Base-by-base conservation (phyloP, 139 green algal genomes). In the Pedinophyceae sp. region DNA sequence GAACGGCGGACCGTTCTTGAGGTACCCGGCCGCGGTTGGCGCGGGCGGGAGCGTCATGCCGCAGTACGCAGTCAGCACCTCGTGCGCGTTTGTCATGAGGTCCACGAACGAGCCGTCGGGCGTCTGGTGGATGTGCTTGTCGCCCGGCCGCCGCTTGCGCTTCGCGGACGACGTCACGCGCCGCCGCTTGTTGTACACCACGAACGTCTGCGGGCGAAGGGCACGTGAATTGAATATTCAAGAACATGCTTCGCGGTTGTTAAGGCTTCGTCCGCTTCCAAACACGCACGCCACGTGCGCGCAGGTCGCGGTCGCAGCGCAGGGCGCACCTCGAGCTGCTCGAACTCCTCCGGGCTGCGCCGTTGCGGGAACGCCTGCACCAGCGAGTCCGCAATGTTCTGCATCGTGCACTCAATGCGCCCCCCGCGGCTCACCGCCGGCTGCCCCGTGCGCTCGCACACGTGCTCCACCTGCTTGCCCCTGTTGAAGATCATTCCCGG, bases 361-460 rank as follows among this genome's bases (percentile, higher is more conserved):
- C 6, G 64, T 4, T 34, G 17, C 29, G 50, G 25, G 25, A 40
- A 72, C 15, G 24, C 39, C 23, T 62, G 19, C 39, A 30, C 30
- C 27, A 76, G 52, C 23, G n/a, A 57, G 52, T 78, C 70, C 3
- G 70, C 70, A 76, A n/a, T n/a, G n/a, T n/a, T n/a, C 67, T 90
- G 82, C 91, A 98, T 98, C 24, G 91, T 96, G 76, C 83, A 95
- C 69, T 98, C 91, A 68, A 98, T 82, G 55, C 91, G 79, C 1
- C 88, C 90, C 0, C 73, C 89, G 13, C 38, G 50, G 30, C 80
- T 58, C 20, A 63, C 61, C 18, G 45, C 53, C 46, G 72, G 41
- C 50, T 65, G 34, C 2, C 66, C 64, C 18, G 54, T 59, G 27
- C 71, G 39, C 1, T 54, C 60, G 61, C 75, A 63, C 24, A 23